phyloP scores from a whole-genome alignment of 1,284 basidiomycete genomes.

The Hymenochaete sp. region DNA sequence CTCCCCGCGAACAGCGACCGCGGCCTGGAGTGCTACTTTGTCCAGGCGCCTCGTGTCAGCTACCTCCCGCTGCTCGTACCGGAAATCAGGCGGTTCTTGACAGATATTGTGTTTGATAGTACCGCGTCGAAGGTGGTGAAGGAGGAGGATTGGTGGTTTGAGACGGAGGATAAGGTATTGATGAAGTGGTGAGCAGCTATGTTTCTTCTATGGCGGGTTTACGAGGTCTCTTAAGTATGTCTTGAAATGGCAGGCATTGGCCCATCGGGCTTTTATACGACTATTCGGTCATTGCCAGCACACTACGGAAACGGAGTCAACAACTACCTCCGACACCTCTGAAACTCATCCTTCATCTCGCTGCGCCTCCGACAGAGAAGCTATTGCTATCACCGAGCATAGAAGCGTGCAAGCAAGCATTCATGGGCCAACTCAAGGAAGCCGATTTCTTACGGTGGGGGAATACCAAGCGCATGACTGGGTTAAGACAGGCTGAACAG shows the following conservation, averaged over 20 bases:
- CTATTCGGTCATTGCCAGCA: conserved; percentile 58
- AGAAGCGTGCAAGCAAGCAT: conserved; percentile 82
- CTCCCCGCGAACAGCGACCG: conserved; percentile 81
- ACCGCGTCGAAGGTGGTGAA: conserved; percentile 59
- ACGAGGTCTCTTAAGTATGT: background rate
- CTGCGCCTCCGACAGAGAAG: conserved; percentile 76
- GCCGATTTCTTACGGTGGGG: conserved; percentile 94
- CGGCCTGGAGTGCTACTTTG: conserved; percentile 76
- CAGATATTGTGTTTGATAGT: conserved; percentile 86
- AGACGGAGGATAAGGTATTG: conserved; percentile 63
- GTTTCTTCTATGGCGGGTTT: background rate
- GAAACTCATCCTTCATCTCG: conserved; percentile 75
- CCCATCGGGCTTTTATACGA: conserved; percentile 88
- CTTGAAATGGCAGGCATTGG: conserved; percentile 81
- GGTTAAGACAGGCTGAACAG: conserved; percentile 79
- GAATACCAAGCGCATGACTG: conserved; percentile 85
- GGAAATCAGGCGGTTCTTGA: conserved; percentile 76
- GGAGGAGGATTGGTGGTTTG: conserved; percentile 93
- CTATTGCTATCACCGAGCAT: conserved; percentile 69
- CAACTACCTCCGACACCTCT: conserved; percentile 50
- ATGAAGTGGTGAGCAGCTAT: conserved; percentile 69
- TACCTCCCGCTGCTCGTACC: conserved; percentile 88
- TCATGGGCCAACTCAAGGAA: conserved; percentile 91
- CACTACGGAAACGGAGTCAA: conserved; percentile 37
- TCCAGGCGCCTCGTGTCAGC: conserved; percentile 80